Evolutionary conservation across 2,329 filamentous ascomycete species (phyloP), one percentile per base, ranked within the genome.

Genomic region (Gaeumannomyces sp.): DNA sequence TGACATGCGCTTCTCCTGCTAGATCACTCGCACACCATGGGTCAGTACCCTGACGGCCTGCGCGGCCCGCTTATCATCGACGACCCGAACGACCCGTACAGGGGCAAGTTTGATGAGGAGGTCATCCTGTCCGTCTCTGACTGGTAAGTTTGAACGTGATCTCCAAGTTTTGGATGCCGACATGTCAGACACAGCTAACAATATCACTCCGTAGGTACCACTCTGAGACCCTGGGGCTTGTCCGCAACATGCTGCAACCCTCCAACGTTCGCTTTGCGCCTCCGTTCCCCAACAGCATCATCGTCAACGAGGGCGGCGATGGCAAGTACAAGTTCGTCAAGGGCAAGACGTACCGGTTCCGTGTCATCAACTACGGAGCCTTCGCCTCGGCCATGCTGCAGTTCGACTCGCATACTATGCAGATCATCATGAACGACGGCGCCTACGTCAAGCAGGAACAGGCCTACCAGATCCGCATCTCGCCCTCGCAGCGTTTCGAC

Each of bases 1-100:
- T 70, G 50, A 71, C 60, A 58, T 38, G 28, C 11, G 45, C 11
- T 35, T 11, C 22, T 28, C 38, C 22, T 27, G 25, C 57, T 65
- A 80, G 77, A 89, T 68, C 88, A 90, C 73, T 87, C 85, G 0
- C 88, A 90, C 72, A 79, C 82, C 64, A 81, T 82, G 75, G 85
- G 82, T 2, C 86, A 89, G 70, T 90, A 89, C 69, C 85, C 87
- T 0, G 87, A 90, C 72, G 87, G 87, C n/a, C 78, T 89, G 59
- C 84, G 87, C 25, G 86, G 85, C 1, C 76, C 85, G 0, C 70
- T 90, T 58, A 84, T 89, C 64, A 79, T 89, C 16, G 81, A 86
- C 62, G 86, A 89, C 69, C 80, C 80, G 0, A 72, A 80, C 0
- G 78, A 83, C 33, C 85, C 85, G 1, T 86, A 84, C 70, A 70